A percentile compares a stretch with the other conserved stretches of the same genome.
Evolutionary conservation across 805 yeast species (phyloP).

Genomic region (Lachancea nothofagi): DNA sequence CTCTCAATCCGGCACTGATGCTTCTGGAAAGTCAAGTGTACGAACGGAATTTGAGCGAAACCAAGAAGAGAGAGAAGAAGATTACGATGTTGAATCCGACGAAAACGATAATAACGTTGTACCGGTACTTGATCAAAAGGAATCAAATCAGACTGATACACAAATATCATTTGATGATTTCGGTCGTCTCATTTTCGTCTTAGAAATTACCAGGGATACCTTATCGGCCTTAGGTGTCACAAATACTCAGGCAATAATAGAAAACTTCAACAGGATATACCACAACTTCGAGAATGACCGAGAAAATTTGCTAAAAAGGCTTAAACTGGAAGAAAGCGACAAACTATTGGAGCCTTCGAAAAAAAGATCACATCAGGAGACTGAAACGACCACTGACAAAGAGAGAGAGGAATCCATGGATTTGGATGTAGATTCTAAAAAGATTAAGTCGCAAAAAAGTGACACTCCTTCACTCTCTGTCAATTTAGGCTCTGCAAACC

Average conservation of each 20-base stretch:
- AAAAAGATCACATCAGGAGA: slow-evolving; percentile 23
- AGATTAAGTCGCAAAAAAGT: slow-evolving; percentile 22
- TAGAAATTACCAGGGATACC: slow-evolving; percentile 35
- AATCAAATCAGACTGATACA: slow-evolving; percentile 4
- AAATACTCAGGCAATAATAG: slow-evolving; percentile 39
- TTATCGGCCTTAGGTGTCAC: slow-evolving; percentile 29
- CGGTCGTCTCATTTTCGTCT: slow-evolving; percentile 27
- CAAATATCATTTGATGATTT: slow-evolving; percentile 13
- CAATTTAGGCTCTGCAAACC: slow-evolving; percentile 65
- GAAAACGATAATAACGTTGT: slow-evolving; percentile 26
- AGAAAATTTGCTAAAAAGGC: slow-evolving; percentile 68
- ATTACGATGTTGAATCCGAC: slow-evolving; percentile 31
- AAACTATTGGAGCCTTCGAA: slow-evolving; percentile 44
- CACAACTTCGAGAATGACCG: slow-evolving; percentile 71
- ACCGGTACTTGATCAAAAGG: slow-evolving; percentile 10
- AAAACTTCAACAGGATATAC: slow-evolving; percentile 64
- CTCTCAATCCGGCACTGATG: background rate
- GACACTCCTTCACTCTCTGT: slow-evolving; percentile 31
- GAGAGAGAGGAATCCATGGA: slow-evolving; percentile 14
- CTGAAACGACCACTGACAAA: slow-evolving; percentile 14
- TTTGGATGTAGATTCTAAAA: slow-evolving; percentile 16
- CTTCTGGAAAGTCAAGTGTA: slow-evolving; percentile 4
- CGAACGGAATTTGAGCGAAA: too few relatives aligned
- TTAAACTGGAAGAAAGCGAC: slow-evolving; percentile 76
- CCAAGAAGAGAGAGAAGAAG: slow-evolving; percentile 35